These are phyloP conservation scores for Coemansia linderi DNA, from an alignment of 371 early-diverging fungal species.

Conservation along the genomic window DNA sequence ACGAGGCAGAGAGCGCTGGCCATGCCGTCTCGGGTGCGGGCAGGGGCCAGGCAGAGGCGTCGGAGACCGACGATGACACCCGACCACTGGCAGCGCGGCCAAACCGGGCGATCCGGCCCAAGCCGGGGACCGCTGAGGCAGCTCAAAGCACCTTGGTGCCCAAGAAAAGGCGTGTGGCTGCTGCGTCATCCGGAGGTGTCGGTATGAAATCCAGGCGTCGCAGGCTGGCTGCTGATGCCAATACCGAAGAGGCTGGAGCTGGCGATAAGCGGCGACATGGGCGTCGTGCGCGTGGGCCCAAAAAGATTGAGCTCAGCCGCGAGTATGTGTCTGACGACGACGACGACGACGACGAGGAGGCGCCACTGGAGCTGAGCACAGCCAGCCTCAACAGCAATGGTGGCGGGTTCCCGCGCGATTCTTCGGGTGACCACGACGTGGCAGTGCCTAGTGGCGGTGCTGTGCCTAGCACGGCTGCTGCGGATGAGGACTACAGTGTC, in stretches of 20 bases:
- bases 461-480: conserved; percentile 6
- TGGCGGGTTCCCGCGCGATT: conserved; percentile 8
- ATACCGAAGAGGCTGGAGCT: not conserved
- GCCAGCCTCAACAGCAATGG: conserved; percentile 8
- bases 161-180: not conserved
- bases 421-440: conserved; percentile 37
- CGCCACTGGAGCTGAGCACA: conserved; percentile 33
- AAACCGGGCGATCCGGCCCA: conserved; percentile 5
- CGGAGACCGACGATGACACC: conserved; percentile 33
- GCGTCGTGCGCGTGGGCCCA: conserved; percentile 22
- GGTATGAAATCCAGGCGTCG: conserved; percentile 5
- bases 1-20: conserved; percentile 1
- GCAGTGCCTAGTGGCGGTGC: conserved; percentile 18
- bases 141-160: not conserved
- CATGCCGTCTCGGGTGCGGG: not conserved
- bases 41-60: not conserved
- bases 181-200: not conserved
- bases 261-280: conserved; percentile 21
- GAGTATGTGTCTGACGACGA: conserved; percentile 47
- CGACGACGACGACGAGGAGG: conserved; percentile 34
- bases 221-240: conserved; percentile 12
- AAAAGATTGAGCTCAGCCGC: conserved; percentile 44
- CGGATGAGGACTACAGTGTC: conserved; percentile 27
- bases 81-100: conserved; percentile 33
- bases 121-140: not conserved